Base-by-base conservation (phyloP, 192 early-diverging fungal genomes). In the Spinellus fusiger region DNA sequence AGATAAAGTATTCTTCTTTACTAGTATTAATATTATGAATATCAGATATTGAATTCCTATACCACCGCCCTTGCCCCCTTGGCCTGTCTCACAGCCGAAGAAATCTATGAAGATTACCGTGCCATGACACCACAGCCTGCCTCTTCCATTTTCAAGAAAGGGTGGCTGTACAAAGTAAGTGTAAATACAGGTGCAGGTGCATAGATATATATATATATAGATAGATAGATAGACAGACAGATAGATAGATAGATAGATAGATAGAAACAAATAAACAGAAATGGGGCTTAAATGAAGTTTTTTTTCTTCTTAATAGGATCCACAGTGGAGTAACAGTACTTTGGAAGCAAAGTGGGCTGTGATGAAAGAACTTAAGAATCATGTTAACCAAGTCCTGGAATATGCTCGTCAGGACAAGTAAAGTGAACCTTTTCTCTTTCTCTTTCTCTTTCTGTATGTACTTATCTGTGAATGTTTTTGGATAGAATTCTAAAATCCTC, bases 31-130 rank as follows among this genome's bases (percentile, higher is more conserved):
- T 22, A n/a, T 5, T 16, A 8, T 8, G n/a, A 9, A 25, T 38
- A 31, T 22, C 38, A 83, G 74, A 79, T 84, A 22, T 64, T 92
- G 18, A 77, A 79, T 16, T 70, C 79, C 33, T 89, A 89, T 66
- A 80, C 80, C 0, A 73, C 69, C 25, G 68, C 77, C 29, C 54
- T 92, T 48, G 83, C 88, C 2, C 90, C 90, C 1, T 65, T 92
- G 26, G 76, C 76, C 0, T 79, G 77, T 49, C 86, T 86, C 62
- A 66, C 87, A 16, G 86, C 80, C 1, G 90, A 90, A 52, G 90
- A 92, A 49, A 80, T 88, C 40, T 89, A 86, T 71, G 84, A 85
- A 56, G 77, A 88, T 56, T 79, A 69, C 61, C 76, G 70, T 25
- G 62, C 54, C 3, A 65, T 74, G 64, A 55, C 65, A 28, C 47